Base-by-base conservation (phyloP, 2,329 filamentous ascomycete species). In the Diplodia intermedia region DNA sequence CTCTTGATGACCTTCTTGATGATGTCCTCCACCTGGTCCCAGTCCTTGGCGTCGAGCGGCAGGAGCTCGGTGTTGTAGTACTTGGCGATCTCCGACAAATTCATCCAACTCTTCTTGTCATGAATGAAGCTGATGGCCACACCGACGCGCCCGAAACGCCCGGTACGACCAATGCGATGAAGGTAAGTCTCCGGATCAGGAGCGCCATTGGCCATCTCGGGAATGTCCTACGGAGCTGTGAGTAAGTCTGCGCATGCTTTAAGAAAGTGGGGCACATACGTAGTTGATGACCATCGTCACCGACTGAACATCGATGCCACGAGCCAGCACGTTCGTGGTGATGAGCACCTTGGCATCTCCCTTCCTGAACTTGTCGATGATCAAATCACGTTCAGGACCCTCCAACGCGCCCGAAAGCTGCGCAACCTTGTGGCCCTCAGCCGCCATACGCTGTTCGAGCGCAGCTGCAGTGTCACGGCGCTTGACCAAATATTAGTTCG, bases 261-360 rank as follows among this genome's bases (percentile, higher is more conserved):
- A 36, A 40, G 26, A 7, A 43, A 53, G 7, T 9, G 11, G 15
- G 71, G 73, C 71, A 77, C 82, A 71, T 80, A 86, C 86, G 81
- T 99, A 99, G 84, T 99, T 99, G 84, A 99, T 93, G 66, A 99
- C 95, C 90, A 99, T 95, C 11, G 93, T 97, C 15, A 99, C 95
- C 33, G 89, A 90, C 82, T 96, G 80, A 77, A 98, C 83, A 76
- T 99, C 95, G 75, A 99, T 98, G 77, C 95, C 95, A 76, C 95
- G 93, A 9, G 95, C 92, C 69, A 99, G 87, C 47, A 99, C 94
- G 76, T 99, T 99, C 73, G 95, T 99, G 1, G 95, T 96, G 76
- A 99, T 97, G 70, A 99, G 89, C 9, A 99, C 95, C 83, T 99
- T 99, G 75, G 93, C 93, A 69, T 90, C 86, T 49, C 94, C 94